Percentiles rank a stretch among this genome's conserved stretches.
phyloP scores from a whole-genome alignment of 2,329 filamentous ascomycete genomes.

The Hypoxylon sp. region DNA sequence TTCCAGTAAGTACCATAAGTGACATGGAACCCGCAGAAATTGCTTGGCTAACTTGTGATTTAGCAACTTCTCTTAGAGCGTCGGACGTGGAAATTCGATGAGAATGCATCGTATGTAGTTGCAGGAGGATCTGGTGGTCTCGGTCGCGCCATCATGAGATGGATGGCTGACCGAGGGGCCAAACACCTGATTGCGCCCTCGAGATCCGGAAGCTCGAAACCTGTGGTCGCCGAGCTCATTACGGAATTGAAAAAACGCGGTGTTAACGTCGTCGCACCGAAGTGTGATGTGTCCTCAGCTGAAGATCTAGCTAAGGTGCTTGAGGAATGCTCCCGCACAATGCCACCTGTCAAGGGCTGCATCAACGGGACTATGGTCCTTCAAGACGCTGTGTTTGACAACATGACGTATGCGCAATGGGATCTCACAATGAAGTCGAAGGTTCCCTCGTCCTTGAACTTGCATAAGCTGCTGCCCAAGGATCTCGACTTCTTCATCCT shows the following conservation, averaged over 20 bases:
- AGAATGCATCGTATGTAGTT: conserved; percentile 50
- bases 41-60: conserved; percentile 8
- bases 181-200: conserved; percentile 49
- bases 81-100: conserved; percentile 48
- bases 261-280: conserved; percentile 41
- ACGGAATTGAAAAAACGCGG: conserved; percentile 35
- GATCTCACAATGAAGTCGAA: conserved; percentile 49
- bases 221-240: conserved; percentile 41
- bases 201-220: conserved; percentile 44
- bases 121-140: conserved; percentile 53
- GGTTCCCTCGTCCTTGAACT: conserved; percentile 43
- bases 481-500: conserved; percentile 52
- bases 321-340: conserved; percentile 36
- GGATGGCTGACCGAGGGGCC: conserved; percentile 49
- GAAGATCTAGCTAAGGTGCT: conserved; percentile 34
- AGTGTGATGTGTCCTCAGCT: conserved; percentile 47
- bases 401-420: conserved; percentile 51
- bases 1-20: conserved; percentile 46
- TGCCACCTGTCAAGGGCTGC: conserved; percentile 59
- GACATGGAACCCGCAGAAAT: background rate
- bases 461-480: conserved; percentile 46
- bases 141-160: conserved; percentile 48
- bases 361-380: conserved; percentile 63
- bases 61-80: conserved; percentile 46
- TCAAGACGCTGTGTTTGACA: conserved; percentile 51